A percentile compares a stretch with the other conserved stretches of the same genome.
phyloP scores from a whole-genome alignment of 805 yeast species.

The Lipomyces oligophaga region DNA sequence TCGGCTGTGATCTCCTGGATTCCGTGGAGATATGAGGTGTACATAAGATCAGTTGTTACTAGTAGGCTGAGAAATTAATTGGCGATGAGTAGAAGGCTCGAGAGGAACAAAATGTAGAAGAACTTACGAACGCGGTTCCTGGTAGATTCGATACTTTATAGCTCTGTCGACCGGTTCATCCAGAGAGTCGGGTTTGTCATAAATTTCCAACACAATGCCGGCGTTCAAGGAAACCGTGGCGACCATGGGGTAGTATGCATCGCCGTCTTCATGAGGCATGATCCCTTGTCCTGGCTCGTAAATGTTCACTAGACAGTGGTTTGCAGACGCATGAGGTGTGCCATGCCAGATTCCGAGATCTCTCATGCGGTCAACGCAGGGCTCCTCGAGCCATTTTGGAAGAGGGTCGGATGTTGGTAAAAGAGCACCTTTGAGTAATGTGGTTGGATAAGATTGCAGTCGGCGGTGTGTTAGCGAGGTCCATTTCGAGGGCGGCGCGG shows the following conservation, averaged over 20 bases:
- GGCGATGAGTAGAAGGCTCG: not conserved
- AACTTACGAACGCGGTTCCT: conserved; percentile 24
- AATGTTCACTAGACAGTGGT: conserved; percentile 22
- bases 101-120: not conserved
- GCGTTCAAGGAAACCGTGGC: conserved; percentile 24
- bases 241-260: conserved; percentile 25
- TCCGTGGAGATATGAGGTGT: conserved; percentile 21
- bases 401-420: conserved; percentile 19
- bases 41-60: conserved; percentile 17
- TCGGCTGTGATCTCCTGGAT: conserved; percentile 17
- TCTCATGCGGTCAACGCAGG: conserved; percentile 12
- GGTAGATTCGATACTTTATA: conserved; percentile 16
- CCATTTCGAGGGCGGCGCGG: conserved; percentile 19
- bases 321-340: conserved; percentile 17
- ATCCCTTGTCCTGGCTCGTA: conserved; percentile 28
- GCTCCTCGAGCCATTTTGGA: conserved; percentile 18
- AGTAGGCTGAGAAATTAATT: conserved; percentile 10
- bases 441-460: conserved; percentile 25
- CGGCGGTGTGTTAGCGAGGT: conserved; percentile 21
- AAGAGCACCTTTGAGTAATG: conserved; percentile 15
- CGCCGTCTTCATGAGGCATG: conserved; percentile 29
- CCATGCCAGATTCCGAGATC: conserved; percentile 19
- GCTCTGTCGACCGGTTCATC: no score
- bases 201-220: conserved; percentile 21
- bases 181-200: conserved; percentile 4